Conservation (phyloP, 2,329 filamentous ascomycete genomes). For the Zymoseptoria passerinii region DNA sequence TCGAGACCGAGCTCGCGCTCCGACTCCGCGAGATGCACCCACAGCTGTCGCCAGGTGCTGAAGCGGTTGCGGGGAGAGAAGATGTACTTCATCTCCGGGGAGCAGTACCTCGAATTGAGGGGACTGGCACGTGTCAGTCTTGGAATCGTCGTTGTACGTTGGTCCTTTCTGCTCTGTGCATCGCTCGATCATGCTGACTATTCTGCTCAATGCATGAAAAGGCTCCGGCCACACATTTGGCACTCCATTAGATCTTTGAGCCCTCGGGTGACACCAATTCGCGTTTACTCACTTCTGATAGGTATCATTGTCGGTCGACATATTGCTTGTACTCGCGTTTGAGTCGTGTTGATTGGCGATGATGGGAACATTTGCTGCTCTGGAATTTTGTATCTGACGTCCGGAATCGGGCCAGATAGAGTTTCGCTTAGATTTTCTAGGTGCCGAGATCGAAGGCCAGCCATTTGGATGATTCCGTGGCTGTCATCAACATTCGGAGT, state of each 20-base stretch:
- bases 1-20: slow-evolving; percentile 72
- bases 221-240: neutral
- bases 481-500: neutral
- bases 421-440: neutral
- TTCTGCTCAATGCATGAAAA: neutral
- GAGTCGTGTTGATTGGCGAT: neutral
- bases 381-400: neutral
- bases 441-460: neutral
- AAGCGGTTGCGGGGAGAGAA: slow-evolving; percentile 70
- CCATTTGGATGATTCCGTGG: neutral
- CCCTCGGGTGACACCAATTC: too few relatives aligned
- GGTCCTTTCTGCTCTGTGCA: neutral
- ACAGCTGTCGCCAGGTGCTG: slow-evolving; percentile 75
- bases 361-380: neutral
- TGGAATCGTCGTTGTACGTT: neutral
- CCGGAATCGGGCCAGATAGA: neutral
- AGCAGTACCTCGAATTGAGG: slow-evolving; percentile 64
- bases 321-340: slow-evolving; percentile 11
- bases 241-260: too few relatives aligned
- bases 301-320: slow-evolving; percentile 22
- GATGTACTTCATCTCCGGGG: slow-evolving; percentile 64
- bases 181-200: neutral
- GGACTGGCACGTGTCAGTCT: slow-evolving; percentile 50
- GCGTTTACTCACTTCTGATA: slow-evolving; percentile 24
- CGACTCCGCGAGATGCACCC: slow-evolving; percentile 73